A percentile compares a stretch with the other conserved stretches of the same genome.
These are phyloP conservation scores for Phytopythium litorale DNA, from an alignment of 352 stramenopile species.

Conservation along the genomic window DNA sequence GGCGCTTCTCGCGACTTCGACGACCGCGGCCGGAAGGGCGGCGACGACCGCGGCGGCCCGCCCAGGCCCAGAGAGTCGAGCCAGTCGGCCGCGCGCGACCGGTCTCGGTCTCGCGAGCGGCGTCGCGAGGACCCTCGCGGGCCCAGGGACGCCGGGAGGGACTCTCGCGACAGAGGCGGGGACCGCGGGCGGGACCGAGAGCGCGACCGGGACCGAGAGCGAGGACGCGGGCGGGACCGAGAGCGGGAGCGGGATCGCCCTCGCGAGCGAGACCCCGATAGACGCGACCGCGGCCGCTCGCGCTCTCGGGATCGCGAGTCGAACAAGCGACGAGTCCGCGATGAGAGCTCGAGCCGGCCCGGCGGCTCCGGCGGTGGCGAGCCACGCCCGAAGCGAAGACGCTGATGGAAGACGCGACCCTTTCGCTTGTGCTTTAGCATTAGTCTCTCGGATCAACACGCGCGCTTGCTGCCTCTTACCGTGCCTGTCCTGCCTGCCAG, in stretches of 20 bases:
- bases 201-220: slow-evolving; percentile 16
- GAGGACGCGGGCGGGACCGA: slow-evolving; percentile 22
- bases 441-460: not conserved
- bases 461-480: not conserved
- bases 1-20: slow-evolving; percentile 28
- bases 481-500: not conserved
- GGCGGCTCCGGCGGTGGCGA: slow-evolving; percentile 18
- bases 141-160: slow-evolving; percentile 13
- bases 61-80: slow-evolving; percentile 36
- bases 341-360: slow-evolving; percentile 30
- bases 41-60: slow-evolving; percentile 25
- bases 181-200: slow-evolving; percentile 9
- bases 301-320: slow-evolving; percentile 63
- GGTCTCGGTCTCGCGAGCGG: slow-evolving; percentile 52
- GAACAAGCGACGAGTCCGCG: slow-evolving; percentile 55
- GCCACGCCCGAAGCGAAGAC: slow-evolving; percentile 39
- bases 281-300: slow-evolving; percentile 29
- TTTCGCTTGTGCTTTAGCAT: slow-evolving; percentile 1
- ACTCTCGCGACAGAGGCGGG: slow-evolving; percentile 7
- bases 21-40: slow-evolving; percentile 34
- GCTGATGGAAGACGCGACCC: slow-evolving; percentile 12
- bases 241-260: slow-evolving; percentile 27
- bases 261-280: slow-evolving; percentile 23
- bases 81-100: slow-evolving; percentile 26
- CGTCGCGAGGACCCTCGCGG: slow-evolving; percentile 17